Conservation (phyloP, 805 yeast genomes). For the Candida broadrunensis region DNA sequence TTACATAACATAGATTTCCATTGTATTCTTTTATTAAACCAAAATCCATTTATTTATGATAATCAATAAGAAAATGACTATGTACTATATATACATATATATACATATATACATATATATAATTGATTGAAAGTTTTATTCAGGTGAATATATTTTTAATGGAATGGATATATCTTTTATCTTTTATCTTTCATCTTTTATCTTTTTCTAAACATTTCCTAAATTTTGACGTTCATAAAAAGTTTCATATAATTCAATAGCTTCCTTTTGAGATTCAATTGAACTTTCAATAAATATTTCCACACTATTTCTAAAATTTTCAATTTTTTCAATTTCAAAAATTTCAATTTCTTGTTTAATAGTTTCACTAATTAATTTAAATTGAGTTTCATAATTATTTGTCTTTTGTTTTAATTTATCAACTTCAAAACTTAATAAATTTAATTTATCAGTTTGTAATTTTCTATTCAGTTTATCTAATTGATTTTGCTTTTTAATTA, state of each 20-base stretch:
- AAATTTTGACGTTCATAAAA: slow-evolving; percentile 59
- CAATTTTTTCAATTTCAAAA: slow-evolving; percentile 73
- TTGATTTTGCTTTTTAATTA: slow-evolving; percentile 44
- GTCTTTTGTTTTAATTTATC: slow-evolving; percentile 52
- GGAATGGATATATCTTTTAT: too few species aligned
- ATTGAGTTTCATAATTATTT: slow-evolving; percentile 52
- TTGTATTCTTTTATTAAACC: too few species aligned
- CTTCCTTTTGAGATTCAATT: slow-evolving; percentile 90
- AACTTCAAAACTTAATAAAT: slow-evolving; percentile 57
- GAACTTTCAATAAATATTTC: slow-evolving; percentile 89
- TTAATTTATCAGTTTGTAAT: slow-evolving; percentile 62
- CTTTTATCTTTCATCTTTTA: too few species aligned
- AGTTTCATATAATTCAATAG: slow-evolving; percentile 83
- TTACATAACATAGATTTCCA: too few species aligned
- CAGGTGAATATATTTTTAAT: too few species aligned
- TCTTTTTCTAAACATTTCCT: slow-evolving; percentile 15
- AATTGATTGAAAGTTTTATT: too few species aligned
- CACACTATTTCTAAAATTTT: slow-evolving; percentile 83
- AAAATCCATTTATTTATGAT: too few species aligned
- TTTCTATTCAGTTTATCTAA: slow-evolving; percentile 43
- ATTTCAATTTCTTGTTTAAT: slow-evolving; percentile 65
- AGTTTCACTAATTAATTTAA: slow-evolving; percentile 59
- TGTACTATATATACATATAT: too few species aligned
- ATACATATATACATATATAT: too few species aligned
- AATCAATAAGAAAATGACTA: too few species aligned